Conservation (phyloP, 2,329 filamentous ascomycete species). For the Exophiala spinifera region DNA sequence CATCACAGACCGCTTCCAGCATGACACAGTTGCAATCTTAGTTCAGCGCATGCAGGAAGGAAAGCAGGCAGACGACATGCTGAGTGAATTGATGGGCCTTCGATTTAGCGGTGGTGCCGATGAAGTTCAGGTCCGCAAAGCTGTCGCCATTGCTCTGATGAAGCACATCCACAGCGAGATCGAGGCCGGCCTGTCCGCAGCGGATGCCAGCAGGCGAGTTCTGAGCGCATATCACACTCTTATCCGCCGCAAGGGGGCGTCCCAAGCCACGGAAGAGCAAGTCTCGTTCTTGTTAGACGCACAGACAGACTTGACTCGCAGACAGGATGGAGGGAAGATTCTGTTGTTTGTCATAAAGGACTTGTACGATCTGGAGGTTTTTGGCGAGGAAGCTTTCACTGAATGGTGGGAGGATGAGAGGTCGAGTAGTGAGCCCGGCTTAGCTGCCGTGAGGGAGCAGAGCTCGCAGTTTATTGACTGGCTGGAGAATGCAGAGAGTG, state of each 20-base stretch:
- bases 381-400: slow-evolving; percentile 85
- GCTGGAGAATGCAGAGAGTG: slow-evolving; percentile 72
- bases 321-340: slow-evolving; percentile 62
- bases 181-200: slow-evolving; percentile 55
- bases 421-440: slow-evolving; percentile 63
- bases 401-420: slow-evolving; percentile 82
- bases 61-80: slow-evolving; percentile 74
- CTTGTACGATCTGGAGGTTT: slow-evolving; percentile 76
- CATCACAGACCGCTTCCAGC: slow-evolving; percentile 66
- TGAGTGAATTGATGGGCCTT: slow-evolving; percentile 90
- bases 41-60: slow-evolving; percentile 76
- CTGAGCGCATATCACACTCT: slow-evolving; percentile 64
- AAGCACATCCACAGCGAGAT: slow-evolving; percentile 73
- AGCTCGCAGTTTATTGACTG: slow-evolving; percentile 79
- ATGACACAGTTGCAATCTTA: slow-evolving; percentile 82
- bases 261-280: slow-evolving; percentile 64
- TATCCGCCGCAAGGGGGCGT: slow-evolving; percentile 58
- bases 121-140: slow-evolving; percentile 80
- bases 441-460: slow-evolving; percentile 69
- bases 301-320: slow-evolving; percentile 72
- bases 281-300: slow-evolving; percentile 78
- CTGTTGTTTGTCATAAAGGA: slow-evolving; percentile 78
- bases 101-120: slow-evolving; percentile 87
- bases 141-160: slow-evolving; percentile 80
- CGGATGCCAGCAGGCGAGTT: slow-evolving; percentile 60